Base-by-base conservation (phyloP, 257 asterid species). In the Henckelia pumila region DNA sequence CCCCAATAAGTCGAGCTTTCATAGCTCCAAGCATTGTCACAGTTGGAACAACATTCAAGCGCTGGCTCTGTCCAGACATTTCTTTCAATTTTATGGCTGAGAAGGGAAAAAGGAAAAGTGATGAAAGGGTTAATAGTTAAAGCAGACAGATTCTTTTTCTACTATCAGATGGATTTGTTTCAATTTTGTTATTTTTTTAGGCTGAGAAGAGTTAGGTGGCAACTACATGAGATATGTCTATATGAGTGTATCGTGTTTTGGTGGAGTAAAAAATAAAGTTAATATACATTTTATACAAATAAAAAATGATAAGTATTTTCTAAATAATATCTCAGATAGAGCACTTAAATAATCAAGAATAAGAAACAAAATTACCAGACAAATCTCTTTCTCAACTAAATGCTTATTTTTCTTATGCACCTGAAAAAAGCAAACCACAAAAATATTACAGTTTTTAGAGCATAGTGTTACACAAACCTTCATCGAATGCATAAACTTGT, bases 1-100 rank as follows among this genome's bases (percentile, higher is more conserved):
- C 86, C 17, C 86, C 86, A 6, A 81, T 69, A 3, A 81, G 77
- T 22, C 86, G 79, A 62, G 86, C 86, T 75, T 81, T 82, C 81
- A 82, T 74, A 26, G 74, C 82, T 21, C 82, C 86, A 37, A 82
- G 86, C 76, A 78, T 69, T 25, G 86, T 82, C 32, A 82, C 86
- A 44, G 86, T 82, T 6, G 86, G 86, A 52, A 78, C 86, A 40
- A 78, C 86, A 68, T 63, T 81, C 81, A 81, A 72, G 26, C 86
- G 86, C 73, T 82, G 84, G 67, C 62, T 73, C 70, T 82, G 86
- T 28, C 84, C 84, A 1, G 86, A 82, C 86, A 82, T 82, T 76
- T 68, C 73, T 66, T 60, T 19, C n/a, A 69, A 13, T 14, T 56
- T 55, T 76, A 49, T 47, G 57, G 69, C 86, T 81, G 83, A 56